Percentiles rank a stretch among this genome's conserved stretches.
Conservation (phyloP, 441 rosid genomes). For the Gossypium trilobum region DNA sequence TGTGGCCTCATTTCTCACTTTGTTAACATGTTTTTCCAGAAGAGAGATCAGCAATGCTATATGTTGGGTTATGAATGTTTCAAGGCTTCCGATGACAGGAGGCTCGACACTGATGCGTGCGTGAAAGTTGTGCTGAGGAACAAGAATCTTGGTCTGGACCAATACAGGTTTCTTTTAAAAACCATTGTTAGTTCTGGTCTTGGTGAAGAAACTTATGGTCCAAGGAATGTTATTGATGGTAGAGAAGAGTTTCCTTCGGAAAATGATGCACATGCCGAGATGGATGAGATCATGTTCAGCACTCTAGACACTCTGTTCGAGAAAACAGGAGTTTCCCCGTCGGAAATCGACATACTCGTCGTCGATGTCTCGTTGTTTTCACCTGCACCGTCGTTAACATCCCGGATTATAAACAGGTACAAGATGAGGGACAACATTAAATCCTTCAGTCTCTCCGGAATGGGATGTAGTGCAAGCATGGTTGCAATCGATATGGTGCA, state of each 20-base stretch:
- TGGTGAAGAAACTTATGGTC: constrained; percentile 37
- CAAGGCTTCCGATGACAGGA: constrained; percentile 22
- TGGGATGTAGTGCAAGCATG: constrained; percentile 41
- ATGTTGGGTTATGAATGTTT: constrained; percentile 27
- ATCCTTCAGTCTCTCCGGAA: constrained; percentile 30
- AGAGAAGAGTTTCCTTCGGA: constrained; percentile 27
- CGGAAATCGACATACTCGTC: constrained; percentile 31
- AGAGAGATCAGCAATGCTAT: constrained; percentile 19
- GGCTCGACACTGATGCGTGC: constrained; percentile 17
- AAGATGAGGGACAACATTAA: constrained; percentile 30
- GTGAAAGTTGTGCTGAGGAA: constrained; percentile 24
- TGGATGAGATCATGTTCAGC: constrained; percentile 35
- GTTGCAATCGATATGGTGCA: constrained; percentile 30
- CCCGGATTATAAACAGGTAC: constrained; percentile 33
- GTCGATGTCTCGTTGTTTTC: constrained; percentile 29
- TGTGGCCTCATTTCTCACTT: constrained; percentile 14
- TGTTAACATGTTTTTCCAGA: background rate
- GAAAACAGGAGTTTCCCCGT: constrained; percentile 35
- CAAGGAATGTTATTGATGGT: constrained; percentile 26
- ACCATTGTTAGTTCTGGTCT: constrained; percentile 38
- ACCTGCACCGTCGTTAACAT: constrained; percentile 30
- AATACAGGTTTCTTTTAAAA: constrained; percentile 36
- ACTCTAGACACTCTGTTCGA: constrained; percentile 36
- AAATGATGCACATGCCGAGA: constrained; percentile 24
- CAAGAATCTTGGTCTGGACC: constrained; percentile 32